Percentiles rank a stretch among this genome's conserved stretches.
Conservation (phyloP, 2,329 filamentous ascomycete species). For the Cladophialophora exuberans region DNA sequence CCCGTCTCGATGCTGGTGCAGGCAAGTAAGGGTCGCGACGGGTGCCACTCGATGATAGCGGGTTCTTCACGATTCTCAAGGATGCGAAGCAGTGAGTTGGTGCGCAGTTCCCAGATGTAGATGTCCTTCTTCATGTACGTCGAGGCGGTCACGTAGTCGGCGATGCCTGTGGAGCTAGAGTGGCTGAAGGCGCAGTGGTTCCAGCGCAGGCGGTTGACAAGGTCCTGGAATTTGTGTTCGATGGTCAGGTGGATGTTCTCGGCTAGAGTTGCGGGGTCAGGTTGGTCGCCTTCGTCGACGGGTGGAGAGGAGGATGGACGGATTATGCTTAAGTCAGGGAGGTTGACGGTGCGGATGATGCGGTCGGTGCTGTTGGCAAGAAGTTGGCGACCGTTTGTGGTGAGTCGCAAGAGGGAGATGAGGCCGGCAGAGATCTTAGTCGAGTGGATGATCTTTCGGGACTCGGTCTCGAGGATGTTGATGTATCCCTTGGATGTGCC, state of each 20-base stretch:
- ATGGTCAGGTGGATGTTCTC: slow-evolving; percentile 80
- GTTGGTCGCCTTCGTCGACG: slow-evolving; percentile 54
- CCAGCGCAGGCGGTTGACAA: slow-evolving; percentile 93
- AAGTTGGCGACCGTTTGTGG: slow-evolving; percentile 80
- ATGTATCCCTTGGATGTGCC: slow-evolving; percentile 96
- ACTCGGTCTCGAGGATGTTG: slow-evolving; percentile 87
- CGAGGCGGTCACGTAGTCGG: slow-evolving; percentile 90
- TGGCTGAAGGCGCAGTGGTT: slow-evolving; percentile 91
- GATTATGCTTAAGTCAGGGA: slow-evolving; percentile 70
- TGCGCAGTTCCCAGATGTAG: slow-evolving; percentile 68
- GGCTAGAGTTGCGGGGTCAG: slow-evolving; percentile 67
- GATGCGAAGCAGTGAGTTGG: slow-evolving; percentile 94
- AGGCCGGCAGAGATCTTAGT: slow-evolving; percentile 85
- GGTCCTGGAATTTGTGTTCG: slow-evolving; percentile 97
- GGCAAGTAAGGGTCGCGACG: slow-evolving; percentile 77
- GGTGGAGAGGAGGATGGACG: slow-evolving; percentile 20
- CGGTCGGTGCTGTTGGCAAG: slow-evolving; percentile 93
- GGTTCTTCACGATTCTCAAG: slow-evolving; percentile 96
- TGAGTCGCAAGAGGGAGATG: slow-evolving; percentile 84
- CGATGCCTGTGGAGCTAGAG: slow-evolving; percentile 25
- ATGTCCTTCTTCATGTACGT: slow-evolving; percentile 99
- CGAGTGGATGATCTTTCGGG: slow-evolving; percentile 82
- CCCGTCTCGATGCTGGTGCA: slow-evolving; percentile 93
- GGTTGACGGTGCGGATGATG: slow-evolving; percentile 87
- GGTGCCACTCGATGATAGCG: slow-evolving; percentile 97